Evolutionary conservation across 257 asterid genomes (phyloP), one percentile per base, ranked within the genome.

Genomic region (Avicennia marina): DNA sequence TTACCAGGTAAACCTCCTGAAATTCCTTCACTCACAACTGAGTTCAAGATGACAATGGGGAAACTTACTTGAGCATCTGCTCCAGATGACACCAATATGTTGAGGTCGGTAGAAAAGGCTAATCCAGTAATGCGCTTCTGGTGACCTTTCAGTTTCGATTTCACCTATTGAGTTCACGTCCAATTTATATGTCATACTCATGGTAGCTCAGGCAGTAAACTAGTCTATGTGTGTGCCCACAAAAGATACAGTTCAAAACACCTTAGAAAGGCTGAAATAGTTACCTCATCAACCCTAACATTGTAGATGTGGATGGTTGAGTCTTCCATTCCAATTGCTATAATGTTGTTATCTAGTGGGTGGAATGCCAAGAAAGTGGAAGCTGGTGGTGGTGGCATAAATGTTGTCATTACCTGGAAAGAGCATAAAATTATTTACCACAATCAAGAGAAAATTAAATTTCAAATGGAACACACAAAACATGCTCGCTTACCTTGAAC

Each of bases 271-370:
- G 53, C 27, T 11, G n/a, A 10, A 57, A 33, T 21, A 25, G 16
- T 63, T 81, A 85, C 96, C 96, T 87, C 98, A 62, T 87, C 98
- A 9, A 85, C 89, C 75, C 98, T 68, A 59, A 90, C 96, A 56
- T 90, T 85, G 72, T 85, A 90, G 61, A 90, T 87, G 84, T 87
- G 98, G 73, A 90, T 90, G 49, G 96, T 87, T 25, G 98, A 90
- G 68, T 90, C 98, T 74, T 87, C 98, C 98, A 87, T 87, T 67
- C 98, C 98, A 66, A 90, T 85, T 34, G 96, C 98, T 46, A 90
- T 81, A 53, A 87, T 81, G 74, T 90, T 90, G 83, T 90, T 90
- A 78, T 90, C 98, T 76, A 78, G 94, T 44, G 96, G 95, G 71
- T 90, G 98, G 70, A 87, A 90, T 2, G 96, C 98, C 65, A 90